phyloP scores from a whole-genome alignment of 768 basidiomycete species.

The Hericium rajendrae region DNA sequence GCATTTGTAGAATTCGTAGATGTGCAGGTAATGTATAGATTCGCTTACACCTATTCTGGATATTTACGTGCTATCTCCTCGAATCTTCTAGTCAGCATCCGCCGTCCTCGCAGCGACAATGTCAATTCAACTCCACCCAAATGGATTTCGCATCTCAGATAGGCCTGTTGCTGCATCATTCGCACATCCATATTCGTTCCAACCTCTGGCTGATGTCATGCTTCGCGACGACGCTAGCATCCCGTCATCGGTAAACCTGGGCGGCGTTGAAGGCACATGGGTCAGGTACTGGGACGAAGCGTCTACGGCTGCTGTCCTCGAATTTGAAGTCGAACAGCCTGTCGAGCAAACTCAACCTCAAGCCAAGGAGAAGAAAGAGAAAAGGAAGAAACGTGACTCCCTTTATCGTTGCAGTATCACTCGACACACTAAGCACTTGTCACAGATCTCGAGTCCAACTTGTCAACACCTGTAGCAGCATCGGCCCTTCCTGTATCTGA shows the following conservation, averaged over 20 bases:
- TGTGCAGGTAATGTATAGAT: slow-evolving; percentile 45
- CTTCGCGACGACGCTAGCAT: slow-evolving; percentile 72
- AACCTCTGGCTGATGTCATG: slow-evolving; percentile 66
- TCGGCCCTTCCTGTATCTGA: slow-evolving; percentile 65
- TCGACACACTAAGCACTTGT: neutral
- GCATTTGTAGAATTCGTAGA: slow-evolving; percentile 91
- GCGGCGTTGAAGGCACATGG: slow-evolving; percentile 64
- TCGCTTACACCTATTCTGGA: neutral
- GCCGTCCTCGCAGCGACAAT: slow-evolving; percentile 77
- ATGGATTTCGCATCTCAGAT: slow-evolving; percentile 89
- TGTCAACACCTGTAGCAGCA: slow-evolving; percentile 30
- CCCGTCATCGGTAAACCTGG: slow-evolving; percentile 53
- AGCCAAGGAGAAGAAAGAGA: slow-evolving; percentile 54
- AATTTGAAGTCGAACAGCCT: slow-evolving; percentile 69
- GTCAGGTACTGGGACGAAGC: slow-evolving; percentile 91
- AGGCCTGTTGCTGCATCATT: slow-evolving; percentile 87
- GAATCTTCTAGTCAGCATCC: slow-evolving; percentile 59
- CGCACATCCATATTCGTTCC: slow-evolving; percentile 85
- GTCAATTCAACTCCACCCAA: slow-evolving; percentile 79
- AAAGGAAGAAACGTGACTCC: slow-evolving; percentile 35
- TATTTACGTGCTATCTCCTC: slow-evolving; percentile 10
- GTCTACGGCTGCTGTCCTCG: slow-evolving; percentile 63
- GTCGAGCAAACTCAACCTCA: slow-evolving; percentile 29
- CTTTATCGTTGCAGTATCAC: neutral
- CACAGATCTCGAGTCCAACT: neutral